phyloP scores from a whole-genome alignment of 225 moss, liverwort and hornwort species.

The Asterella californica region DNA sequence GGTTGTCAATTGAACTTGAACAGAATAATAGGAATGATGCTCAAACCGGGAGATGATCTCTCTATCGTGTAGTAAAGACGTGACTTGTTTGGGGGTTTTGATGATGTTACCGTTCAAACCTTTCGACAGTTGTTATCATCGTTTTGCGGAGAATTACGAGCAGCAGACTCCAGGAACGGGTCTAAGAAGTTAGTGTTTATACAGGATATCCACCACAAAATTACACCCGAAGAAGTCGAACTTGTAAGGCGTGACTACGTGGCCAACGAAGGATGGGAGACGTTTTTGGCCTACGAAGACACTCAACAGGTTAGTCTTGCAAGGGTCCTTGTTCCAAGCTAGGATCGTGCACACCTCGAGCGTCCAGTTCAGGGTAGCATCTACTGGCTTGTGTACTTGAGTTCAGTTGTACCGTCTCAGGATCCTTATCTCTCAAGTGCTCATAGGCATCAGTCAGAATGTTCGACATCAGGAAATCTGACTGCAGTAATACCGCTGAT shows the following conservation, averaged over 20 bases:
- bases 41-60: neutral
- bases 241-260: conserved; percentile 98
- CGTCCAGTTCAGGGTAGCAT: neutral
- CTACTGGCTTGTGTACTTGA: neutral
- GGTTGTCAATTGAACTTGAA: neutral
- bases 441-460: neutral
- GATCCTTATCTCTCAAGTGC: neutral
- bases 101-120: neutral
- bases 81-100: neutral
- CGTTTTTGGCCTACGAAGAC: conserved; percentile 93
- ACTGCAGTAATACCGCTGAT: neutral
- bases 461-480: neutral
- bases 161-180: neutral
- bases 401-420: neutral
- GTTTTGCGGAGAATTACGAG: neutral
- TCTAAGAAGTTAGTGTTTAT: conserved; percentile 3
- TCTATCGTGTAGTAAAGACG: neutral
- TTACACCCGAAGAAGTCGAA: conserved; percentile 96
- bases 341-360: neutral
- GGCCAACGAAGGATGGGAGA: conserved; percentile 98
- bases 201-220: conserved; percentile 98
- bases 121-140: neutral
- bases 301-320: conserved; percentile 62
- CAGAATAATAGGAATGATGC: too few relatives aligned
- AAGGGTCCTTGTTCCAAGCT: too few relatives aligned